Conservation (phyloP, 495 filamentous ascomycete species). For the Aspergillus wentii region DNA sequence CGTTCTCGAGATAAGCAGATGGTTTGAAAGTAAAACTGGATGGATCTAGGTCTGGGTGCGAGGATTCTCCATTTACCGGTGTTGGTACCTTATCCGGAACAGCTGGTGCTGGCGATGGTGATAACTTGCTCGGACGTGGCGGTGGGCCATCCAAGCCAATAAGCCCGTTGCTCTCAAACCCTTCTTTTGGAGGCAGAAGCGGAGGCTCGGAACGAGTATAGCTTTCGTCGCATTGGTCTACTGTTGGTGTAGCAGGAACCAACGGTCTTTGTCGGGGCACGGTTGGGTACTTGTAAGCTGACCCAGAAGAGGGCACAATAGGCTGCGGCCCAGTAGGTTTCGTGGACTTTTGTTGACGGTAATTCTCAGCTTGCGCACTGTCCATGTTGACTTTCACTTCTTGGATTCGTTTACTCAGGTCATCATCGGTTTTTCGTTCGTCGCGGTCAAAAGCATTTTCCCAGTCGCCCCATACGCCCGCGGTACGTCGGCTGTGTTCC, state of each 20-base stretch:
- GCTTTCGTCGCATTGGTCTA: conserved; percentile 19
- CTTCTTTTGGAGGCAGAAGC: conserved; percentile 47
- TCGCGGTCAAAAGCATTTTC: conserved; percentile 33
- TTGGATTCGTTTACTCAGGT: conserved; percentile 45
- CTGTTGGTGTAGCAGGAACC: conserved; percentile 12
- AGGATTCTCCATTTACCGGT: conserved; percentile 8
- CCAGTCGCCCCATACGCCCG: conserved; percentile 63
- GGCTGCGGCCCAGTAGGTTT: conserved; percentile 11
- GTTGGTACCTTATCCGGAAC: conserved; percentile 25
- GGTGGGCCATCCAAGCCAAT: conserved; percentile 20
- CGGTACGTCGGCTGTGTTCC: conserved; percentile 51
- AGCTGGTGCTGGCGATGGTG: conserved; percentile 11
- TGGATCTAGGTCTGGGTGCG: conserved; percentile 34
- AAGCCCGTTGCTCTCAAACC: conserved; percentile 12
- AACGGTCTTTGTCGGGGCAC: conserved; percentile 43
- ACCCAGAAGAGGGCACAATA: conserved; percentile 7
- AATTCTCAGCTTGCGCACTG: conserved; percentile 9
- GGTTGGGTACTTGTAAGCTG: conserved; percentile 48
- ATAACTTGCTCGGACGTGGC: conserved; percentile 29
- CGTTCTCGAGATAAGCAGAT: conserved; percentile 83
- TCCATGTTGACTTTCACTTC: conserved; percentile 36
- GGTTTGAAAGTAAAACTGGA: conserved; percentile 75
- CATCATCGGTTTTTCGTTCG: conserved; percentile 19
- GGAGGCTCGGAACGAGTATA: conserved; percentile 36
- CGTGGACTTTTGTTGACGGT: conserved; percentile 4